Evolutionary conservation across 1,139 yeast genomes (phyloP).

Genomic region (Geotrichum aggregatum): DNA sequence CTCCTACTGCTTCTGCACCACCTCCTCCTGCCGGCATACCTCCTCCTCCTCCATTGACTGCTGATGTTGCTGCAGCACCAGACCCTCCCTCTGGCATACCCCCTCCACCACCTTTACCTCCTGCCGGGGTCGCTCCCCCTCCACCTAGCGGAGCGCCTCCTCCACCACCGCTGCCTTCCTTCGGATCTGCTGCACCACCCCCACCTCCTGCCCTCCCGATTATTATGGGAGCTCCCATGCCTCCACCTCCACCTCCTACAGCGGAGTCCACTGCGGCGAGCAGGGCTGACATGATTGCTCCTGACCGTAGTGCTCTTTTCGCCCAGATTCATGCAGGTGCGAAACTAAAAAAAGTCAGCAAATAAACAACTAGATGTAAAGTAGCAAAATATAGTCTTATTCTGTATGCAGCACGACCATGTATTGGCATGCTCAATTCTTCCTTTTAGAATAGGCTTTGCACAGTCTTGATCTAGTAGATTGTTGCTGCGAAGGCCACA

Average conservation of each 20-base stretch:
- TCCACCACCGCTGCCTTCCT: conserved; percentile 26
- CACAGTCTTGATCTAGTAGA: too few species aligned
- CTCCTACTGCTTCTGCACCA: conserved; percentile 23
- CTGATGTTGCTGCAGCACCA: conserved; percentile 21
- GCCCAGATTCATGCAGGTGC: conserved; percentile 57
- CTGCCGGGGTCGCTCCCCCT: conserved; percentile 26
- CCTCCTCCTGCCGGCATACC: conserved; percentile 25
- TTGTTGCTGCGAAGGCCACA: too few species aligned
- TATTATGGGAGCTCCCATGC: conserved; percentile 38
- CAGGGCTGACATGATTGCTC: conserved; percentile 44
- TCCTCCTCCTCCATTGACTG: conserved; percentile 27
- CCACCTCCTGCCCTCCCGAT: conserved; percentile 38
- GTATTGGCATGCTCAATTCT: too few species aligned
- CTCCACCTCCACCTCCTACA: conserved; percentile 38
- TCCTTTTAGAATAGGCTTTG: too few species aligned
- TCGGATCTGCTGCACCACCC: conserved; percentile 34
- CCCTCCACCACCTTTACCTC: conserved; percentile 25
- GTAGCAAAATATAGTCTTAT: too few species aligned
- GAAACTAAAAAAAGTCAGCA: conserved; percentile 45
- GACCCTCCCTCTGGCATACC: conserved; percentile 22
- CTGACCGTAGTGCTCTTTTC: conserved; percentile 34
- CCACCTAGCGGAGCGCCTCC: conserved; percentile 25
- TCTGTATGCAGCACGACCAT: too few species aligned
- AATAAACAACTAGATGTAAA: too few species aligned
- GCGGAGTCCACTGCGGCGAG: conserved; percentile 31